Conservation (phyloP, 768 basidiomycete species). For the Rubroboletus pulcherrimus region DNA sequence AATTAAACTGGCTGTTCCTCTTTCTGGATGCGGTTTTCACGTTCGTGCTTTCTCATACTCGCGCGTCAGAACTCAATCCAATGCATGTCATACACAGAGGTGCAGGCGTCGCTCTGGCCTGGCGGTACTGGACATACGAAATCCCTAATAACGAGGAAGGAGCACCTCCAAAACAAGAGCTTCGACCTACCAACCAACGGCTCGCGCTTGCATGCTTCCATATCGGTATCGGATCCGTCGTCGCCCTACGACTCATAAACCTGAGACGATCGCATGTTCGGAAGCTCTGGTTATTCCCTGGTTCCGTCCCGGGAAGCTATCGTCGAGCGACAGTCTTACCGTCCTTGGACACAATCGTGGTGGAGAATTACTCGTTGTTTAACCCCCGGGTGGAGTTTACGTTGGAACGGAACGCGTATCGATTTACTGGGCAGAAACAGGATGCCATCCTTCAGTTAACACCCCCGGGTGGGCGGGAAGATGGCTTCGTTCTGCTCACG, state of each 20-base stretch:
- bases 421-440: conserved; percentile 17
- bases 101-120: conserved; percentile 25
- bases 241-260: conserved; percentile 27
- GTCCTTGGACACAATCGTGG: conserved; percentile 24
- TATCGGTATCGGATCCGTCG: conserved; percentile 26
- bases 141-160: conserved; percentile 14
- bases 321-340: conserved; percentile 17
- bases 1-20: conserved; percentile 27
- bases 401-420: conserved; percentile 23
- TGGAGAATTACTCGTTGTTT: conserved; percentile 21
- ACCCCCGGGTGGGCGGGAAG: conserved; percentile 11
- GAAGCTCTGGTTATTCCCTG: conserved; percentile 31
- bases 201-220: conserved; percentile 28
- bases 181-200: conserved; percentile 30
- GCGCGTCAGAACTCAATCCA: not conserved
- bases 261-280: conserved; percentile 27
- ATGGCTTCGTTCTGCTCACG: conserved; percentile 20
- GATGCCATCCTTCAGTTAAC: conserved; percentile 20
- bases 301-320: conserved; percentile 21
- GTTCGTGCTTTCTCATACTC: conserved; percentile 13
- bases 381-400: conserved; percentile 23
- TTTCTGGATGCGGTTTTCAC: conserved; percentile 30
- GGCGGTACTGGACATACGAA: conserved; percentile 28
- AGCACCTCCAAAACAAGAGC: conserved; percentile 15
- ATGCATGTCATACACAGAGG: conserved; percentile 12